These are phyloP conservation scores for Trametes coccinea DNA, from an alignment of 768 basidiomycete species.

Conservation along the genomic window DNA sequence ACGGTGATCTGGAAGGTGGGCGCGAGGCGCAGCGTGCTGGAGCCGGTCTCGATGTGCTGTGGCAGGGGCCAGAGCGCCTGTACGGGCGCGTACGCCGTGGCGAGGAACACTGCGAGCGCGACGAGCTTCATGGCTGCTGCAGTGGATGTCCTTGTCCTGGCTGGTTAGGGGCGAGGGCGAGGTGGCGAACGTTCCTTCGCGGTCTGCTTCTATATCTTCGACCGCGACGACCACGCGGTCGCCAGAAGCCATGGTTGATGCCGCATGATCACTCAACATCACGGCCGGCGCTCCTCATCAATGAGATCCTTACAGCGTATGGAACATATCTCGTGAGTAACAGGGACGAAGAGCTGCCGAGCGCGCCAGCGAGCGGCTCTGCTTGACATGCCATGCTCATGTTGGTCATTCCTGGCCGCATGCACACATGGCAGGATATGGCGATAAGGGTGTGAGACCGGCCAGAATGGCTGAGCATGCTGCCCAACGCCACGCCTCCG, in stretches of 20 bases:
- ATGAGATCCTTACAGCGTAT: background rate
- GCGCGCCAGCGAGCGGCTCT: background rate
- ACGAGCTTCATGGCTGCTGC: conserved; percentile 19
- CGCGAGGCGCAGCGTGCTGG: conserved; percentile 40
- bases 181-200: background rate
- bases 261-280: conserved; percentile 14
- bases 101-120: conserved; percentile 24
- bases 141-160: background rate
- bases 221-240: conserved; percentile 5
- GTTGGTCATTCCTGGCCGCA: conserved; percentile 5
- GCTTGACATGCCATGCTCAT: background rate
- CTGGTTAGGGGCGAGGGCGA: conserved; percentile 3
- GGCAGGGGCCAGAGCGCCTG: conserved; percentile 42
- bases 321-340: conserved; percentile 2
- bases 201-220: background rate
- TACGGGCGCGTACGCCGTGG: conserved; percentile 20
- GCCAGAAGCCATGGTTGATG: conserved; percentile 6
- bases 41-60: conserved; percentile 30
- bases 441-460: conserved; percentile 13
- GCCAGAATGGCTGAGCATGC: background rate
- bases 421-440: background rate
- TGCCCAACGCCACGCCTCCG: conserved; percentile 2
- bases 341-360: background rate
- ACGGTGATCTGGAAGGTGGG: conserved; percentile 51
- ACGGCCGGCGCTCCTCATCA: conserved; percentile 4